Conservation (phyloP, 202 grass and related monocot genomes). For the Bolboschoenoplectus hybrid region DNA sequence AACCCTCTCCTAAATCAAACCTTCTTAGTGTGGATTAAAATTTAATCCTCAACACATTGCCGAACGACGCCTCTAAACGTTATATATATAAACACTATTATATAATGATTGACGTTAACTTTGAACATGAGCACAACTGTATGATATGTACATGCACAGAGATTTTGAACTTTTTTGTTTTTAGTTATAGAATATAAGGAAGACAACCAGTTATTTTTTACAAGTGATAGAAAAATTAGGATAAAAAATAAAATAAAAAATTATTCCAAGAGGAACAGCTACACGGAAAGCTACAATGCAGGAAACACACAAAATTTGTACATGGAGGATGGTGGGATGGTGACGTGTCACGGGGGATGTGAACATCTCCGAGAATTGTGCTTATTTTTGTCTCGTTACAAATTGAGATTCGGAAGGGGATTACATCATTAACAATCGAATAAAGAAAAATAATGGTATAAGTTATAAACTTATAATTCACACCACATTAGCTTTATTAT, state of each 20-base stretch:
- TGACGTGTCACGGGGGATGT: not conserved
- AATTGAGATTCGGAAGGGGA: not conserved
- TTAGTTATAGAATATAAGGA: too few species aligned
- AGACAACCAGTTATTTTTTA: too few species aligned
- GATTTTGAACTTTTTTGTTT: too few species aligned
- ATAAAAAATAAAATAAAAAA: not conserved
- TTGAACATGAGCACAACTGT: too few species aligned
- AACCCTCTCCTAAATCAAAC: too few species aligned
- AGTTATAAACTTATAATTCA: not conserved
- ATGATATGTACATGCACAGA: too few species aligned
- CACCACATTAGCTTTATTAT: not conserved
- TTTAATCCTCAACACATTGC: too few species aligned
- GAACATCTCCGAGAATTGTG: not conserved
- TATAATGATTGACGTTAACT: too few species aligned
- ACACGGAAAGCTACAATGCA: not conserved
- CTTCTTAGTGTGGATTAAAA: too few species aligned
- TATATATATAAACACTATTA: too few species aligned
- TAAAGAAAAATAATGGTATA: not conserved
- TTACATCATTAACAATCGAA: not conserved
- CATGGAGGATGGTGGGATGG: not conserved
- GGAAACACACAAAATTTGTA: not conserved
- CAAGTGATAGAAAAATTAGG: too few species aligned
- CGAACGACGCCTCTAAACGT: too few species aligned
- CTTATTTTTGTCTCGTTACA: slow-evolving; percentile 7
- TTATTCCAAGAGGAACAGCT: not conserved